Evolutionary conservation across 2,329 filamentous ascomycete genomes (phyloP).

Genomic region (Hypoxylon rubiginosum): DNA sequence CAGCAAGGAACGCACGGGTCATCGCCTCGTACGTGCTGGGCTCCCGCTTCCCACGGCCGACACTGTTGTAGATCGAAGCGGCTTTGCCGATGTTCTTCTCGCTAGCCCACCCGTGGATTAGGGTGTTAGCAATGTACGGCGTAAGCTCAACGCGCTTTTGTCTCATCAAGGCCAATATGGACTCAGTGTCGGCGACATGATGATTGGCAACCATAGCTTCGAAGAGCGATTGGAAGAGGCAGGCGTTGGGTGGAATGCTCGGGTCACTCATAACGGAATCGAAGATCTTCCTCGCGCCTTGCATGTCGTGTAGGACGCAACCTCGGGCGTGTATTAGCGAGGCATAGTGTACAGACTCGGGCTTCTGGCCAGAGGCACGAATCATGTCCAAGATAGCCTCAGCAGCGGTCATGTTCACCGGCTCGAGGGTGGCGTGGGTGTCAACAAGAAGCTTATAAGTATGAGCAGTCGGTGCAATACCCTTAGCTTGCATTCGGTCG

Average conservation of each 20-base stretch:
- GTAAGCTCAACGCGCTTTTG: slow-evolving; percentile 83
- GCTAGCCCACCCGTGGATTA: slow-evolving; percentile 96
- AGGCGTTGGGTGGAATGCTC: slow-evolving; percentile 80
- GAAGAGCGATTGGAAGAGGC: slow-evolving; percentile 95
- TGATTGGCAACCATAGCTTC: slow-evolving; percentile 98
- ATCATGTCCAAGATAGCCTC: slow-evolving; percentile 87
- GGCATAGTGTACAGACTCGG: slow-evolving; percentile 95
- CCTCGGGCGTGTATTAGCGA: slow-evolving; percentile 96
- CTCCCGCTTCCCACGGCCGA: slow-evolving; percentile 84
- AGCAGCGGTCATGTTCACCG: slow-evolving; percentile 87
- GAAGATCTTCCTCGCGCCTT: slow-evolving; percentile 84
- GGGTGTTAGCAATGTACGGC: slow-evolving; percentile 96
- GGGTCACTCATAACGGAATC: slow-evolving; percentile 80
- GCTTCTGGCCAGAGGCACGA: slow-evolving; percentile 77
- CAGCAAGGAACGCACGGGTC: slow-evolving; percentile 91
- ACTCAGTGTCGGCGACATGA: slow-evolving; percentile 80
- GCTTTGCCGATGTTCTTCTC: slow-evolving; percentile 85
- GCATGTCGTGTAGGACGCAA: slow-evolving; percentile 92
- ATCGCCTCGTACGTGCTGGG: slow-evolving; percentile 99
- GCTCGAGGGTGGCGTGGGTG: slow-evolving; percentile 93
- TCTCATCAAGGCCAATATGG: slow-evolving; percentile 82
- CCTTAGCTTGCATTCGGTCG: slow-evolving; percentile 89
- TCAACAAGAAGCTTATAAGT: slow-evolving; percentile 98
- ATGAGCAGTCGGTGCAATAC: slow-evolving; percentile 92
- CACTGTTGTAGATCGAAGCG: slow-evolving; percentile 81